Base-by-base conservation (phyloP, 768 basidiomycete species). In the Tricholoma saponaceum region DNA sequence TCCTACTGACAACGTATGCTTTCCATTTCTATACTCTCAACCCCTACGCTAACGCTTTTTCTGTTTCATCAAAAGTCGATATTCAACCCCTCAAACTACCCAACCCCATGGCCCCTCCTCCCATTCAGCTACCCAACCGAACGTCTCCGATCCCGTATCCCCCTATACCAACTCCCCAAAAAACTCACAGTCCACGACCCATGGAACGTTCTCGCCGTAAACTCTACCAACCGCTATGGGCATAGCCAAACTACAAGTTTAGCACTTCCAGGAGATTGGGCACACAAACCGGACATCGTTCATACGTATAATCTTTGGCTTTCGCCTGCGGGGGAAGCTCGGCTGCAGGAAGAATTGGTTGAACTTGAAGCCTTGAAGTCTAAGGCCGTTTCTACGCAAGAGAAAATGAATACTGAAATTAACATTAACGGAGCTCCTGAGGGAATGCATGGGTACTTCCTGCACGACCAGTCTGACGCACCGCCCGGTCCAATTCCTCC, bases 101-200 rank as follows among this genome's bases (percentile, higher is more conserved):
- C 30, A 32, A 23, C n/a, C 18, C 30, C 51, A 18, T 52, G 30
- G 51, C 51, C 18, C 3, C 51, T 32, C 28, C 13, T 52, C 13
- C 51, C 51, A 22, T 52, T 52, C 28, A 33, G 51, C 32, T 33
- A 52, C 35, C 26, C 32, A 8, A 33, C 30, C n/a, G 30, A 52
- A n/a, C n/a, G 39, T 18, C 39, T 74, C 4, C 63, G 70, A n/a
- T 56, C 63, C 9, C 57, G 65, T 12, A 68, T 72, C 25, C 62
- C 64, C 18, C 66, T 74, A 26, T 80, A 28, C 28, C 28, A 28
- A 28, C 28, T 28, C 8, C 28, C 80, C 0, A 57, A 73, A 60
- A 76, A 62, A n/a, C 66, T 81, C 10, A 60, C 73, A 22, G 77
- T 81, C 1, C 79, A 80, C 56, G 79, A 80, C 55, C 79, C 79